A percentile compares a stretch with the other conserved stretches of the same genome.
Conservation (phyloP, 306 rosid genomes). For the Echinosophora koreensis region DNA sequence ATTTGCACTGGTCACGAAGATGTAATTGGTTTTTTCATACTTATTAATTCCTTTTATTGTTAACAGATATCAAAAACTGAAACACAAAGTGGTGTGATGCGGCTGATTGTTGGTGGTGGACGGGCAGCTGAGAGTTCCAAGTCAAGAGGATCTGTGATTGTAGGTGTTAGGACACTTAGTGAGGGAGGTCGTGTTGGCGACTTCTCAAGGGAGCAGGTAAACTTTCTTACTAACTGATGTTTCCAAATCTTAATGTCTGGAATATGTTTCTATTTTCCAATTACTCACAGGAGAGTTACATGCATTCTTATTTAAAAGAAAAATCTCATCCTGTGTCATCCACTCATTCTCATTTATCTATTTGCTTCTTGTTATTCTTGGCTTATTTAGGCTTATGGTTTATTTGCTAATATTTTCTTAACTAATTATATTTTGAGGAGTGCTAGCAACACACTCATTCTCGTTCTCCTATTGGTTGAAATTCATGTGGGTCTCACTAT, state of each 20-base stretch:
- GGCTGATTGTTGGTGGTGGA: constrained; percentile 98
- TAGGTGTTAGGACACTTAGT: constrained; percentile 98
- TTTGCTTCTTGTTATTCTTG: constrained; percentile 9
- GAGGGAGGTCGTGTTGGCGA: constrained; percentile 99
- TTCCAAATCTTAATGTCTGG: constrained; percentile 17
- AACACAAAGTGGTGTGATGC: constrained; percentile 95
- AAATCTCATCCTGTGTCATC: background rate
- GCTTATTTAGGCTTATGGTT: constrained; percentile 29
- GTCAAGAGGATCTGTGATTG: constrained; percentile 94
- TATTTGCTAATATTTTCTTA: constrained; percentile 33
- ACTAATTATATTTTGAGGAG: background rate
- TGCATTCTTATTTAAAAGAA: constrained; percentile 6
- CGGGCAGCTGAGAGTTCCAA: constrained; percentile 89
- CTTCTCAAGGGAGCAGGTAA: constrained; percentile 98
- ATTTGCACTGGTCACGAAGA: constrained; percentile 4
- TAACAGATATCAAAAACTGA: constrained; percentile 89
- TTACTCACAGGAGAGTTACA: constrained; percentile 7
- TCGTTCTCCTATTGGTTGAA: too few relatives aligned
- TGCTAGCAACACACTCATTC: too few relatives aligned
- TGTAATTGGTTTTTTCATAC: constrained; percentile 7
- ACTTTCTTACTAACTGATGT: constrained; percentile 31
- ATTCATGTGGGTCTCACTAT: too few relatives aligned
- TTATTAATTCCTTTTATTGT: constrained; percentile 32
- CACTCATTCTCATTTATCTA: background rate
- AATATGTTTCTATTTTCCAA: constrained; percentile 34